phyloP scores from a whole-genome alignment of 2,329 filamentous ascomycete species.

The Clonostachys chloroleuca region DNA sequence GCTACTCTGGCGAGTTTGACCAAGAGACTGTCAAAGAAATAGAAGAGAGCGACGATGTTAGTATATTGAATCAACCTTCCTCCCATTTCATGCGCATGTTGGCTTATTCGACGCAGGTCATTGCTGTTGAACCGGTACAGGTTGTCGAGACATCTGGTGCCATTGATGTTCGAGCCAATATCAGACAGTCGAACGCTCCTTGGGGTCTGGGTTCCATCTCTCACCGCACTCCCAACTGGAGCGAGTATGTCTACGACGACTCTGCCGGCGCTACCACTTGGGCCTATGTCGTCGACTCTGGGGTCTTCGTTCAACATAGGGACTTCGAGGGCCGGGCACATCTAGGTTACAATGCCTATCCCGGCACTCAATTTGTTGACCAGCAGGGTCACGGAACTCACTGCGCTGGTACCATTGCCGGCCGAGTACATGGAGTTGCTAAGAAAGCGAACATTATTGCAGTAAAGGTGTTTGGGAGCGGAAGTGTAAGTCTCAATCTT shows the following conservation, averaged over 20 bases:
- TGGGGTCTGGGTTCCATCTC: conserved; percentile 41
- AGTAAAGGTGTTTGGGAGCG: conserved; percentile 38
- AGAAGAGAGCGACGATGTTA: conserved; percentile 33
- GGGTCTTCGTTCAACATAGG: conserved; percentile 39
- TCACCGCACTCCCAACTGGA: conserved; percentile 22
- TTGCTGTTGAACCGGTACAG: conserved; percentile 19
- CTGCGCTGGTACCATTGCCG: conserved; percentile 38
- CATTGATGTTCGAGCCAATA: conserved; percentile 7
- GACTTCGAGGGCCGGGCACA: conserved; percentile 37
- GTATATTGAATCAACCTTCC: conserved; percentile 6
- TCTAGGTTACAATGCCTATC: conserved; percentile 25
- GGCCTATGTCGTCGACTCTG: conserved; percentile 52
- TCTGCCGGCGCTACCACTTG: conserved; percentile 34
- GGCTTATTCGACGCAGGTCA: conserved; percentile 12
- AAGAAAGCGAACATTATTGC: conserved; percentile 35
- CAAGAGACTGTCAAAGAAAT: conserved; percentile 31
- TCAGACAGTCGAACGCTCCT: conserved; percentile 20
- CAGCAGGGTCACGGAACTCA: conserved; percentile 41
- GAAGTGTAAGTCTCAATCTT: conserved; percentile 7
- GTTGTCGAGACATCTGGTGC: conserved; percentile 2
- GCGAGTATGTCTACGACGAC: conserved; percentile 33
- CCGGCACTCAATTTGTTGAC: conserved; percentile 22
- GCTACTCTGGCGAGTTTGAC: conserved; percentile 38
- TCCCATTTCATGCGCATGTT: neutral
- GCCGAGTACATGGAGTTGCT: conserved; percentile 37